Evolutionary conservation across 2,329 filamentous ascomycete species (phyloP).

Genomic region (Neopestalotiopsis rosae): DNA sequence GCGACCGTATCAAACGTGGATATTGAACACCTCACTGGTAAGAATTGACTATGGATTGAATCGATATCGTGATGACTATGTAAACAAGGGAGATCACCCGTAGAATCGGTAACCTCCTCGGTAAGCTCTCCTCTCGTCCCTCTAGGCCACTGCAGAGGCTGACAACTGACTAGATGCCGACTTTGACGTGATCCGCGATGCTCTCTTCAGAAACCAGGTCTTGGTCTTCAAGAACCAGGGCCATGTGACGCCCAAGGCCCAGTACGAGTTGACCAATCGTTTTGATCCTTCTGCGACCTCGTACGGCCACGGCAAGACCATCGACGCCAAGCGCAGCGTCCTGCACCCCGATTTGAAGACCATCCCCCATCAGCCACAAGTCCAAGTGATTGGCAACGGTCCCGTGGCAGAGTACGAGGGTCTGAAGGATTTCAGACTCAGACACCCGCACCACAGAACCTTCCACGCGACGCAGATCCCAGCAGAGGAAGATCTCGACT

Average conservation of each 20-base stretch:
- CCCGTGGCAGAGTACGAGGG: conserved; percentile 73
- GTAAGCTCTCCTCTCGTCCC: conserved; percentile 41
- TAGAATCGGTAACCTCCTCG: conserved; percentile 66
- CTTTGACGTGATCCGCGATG: conserved; percentile 66
- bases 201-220: conserved; percentile 72
- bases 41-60: conserved; percentile 32
- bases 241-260: conserved; percentile 69
- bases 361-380: conserved; percentile 78
- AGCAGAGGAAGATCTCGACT: conserved; percentile 52
- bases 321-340: conserved; percentile 68
- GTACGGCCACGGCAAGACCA: conserved; percentile 79
- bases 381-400: conserved; percentile 82
- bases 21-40: conserved; percentile 67
- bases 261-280: conserved; percentile 74
- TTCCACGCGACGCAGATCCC: conserved; percentile 74
- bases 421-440: conserved; percentile 68
- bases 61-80: conserved; percentile 24
- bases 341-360: conserved; percentile 83
- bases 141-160: conserved; percentile 17
- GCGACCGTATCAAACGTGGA: conserved; percentile 63
- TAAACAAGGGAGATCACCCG: conserved; percentile 40
- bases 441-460: conserved; percentile 78
- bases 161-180: conserved; percentile 57
- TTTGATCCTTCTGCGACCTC: conserved; percentile 71
- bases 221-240: conserved; percentile 73